These are phyloP conservation scores for Phenoliferia sp. DNA, from an alignment of 1,284 basidiomycete genomes.

Conservation along the genomic window DNA sequence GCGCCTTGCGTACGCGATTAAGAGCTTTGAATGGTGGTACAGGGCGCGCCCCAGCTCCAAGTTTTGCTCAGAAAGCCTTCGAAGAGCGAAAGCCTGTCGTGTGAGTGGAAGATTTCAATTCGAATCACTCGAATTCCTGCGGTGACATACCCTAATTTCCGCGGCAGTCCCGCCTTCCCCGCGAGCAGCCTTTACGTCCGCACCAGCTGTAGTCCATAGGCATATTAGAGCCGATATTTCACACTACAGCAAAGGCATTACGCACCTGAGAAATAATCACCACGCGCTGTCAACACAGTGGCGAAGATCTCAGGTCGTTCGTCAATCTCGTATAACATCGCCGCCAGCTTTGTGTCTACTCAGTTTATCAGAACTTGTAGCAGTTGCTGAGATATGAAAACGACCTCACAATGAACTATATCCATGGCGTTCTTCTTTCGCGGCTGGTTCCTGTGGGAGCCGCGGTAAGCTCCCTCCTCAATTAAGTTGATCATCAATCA, in stretches of 20 bases:
- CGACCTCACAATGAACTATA: constrained; percentile 8
- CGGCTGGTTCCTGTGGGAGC: constrained; percentile 14
- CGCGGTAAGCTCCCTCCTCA: not conserved
- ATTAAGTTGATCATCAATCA: not conserved
- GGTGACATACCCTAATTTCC: not conserved
- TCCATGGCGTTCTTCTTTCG: constrained; percentile 29
- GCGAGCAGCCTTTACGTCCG: constrained; percentile 24
- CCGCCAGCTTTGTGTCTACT: constrained; percentile 4
- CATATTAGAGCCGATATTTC: not conserved
- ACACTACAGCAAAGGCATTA: not conserved
- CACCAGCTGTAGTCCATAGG: constrained; percentile 8
- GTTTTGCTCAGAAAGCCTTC: constrained; percentile 5
- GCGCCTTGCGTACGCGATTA: constrained; percentile 2
- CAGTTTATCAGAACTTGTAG: not conserved
- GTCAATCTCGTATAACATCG: constrained; percentile 1
- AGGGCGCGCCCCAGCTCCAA: constrained; percentile 19
- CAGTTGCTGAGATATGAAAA: not conserved
- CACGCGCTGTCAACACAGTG: constrained; percentile 25
- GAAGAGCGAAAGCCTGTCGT: not conserved
- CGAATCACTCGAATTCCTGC: not conserved
- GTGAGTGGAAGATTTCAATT: constrained; percentile 1
- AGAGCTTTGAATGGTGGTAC: not conserved
- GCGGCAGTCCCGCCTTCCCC: not conserved
- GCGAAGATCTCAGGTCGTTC: constrained; percentile 11
- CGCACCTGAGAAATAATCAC: constrained; percentile 22